Base-by-base conservation (phyloP, 441 rosid genomes). In the Theobroma grandiflorum region DNA sequence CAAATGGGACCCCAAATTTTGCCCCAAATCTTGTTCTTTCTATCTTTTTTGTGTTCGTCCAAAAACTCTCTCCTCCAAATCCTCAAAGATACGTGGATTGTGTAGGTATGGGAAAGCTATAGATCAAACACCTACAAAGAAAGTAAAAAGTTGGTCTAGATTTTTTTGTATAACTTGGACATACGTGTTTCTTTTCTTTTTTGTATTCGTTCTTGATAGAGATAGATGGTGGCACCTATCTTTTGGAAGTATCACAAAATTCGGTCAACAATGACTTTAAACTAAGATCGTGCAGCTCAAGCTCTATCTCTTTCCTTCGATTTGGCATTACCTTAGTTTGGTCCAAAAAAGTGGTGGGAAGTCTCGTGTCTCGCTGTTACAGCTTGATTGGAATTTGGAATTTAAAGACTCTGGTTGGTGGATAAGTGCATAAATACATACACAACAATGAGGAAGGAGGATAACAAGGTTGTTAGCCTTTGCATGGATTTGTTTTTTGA, bases 1-100 rank as follows among this genome's bases (percentile, higher is more conserved):
- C 31, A 42, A 26, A 47, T 63, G 70, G 61, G 71, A 12, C 58
- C 75, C 64, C 40, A 74, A 80, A 52, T 74, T 33, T 55, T 20
- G 31, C 31, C 31, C 31, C 81, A 81, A 76, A 79, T 72, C 59
- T 74, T 40, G 26, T 81, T 31, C 7, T 37, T 42, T 16, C 15
- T 14, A 22, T 43, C 8, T 15, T 7, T 61, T 26, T 3, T 14
- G n/a, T 57, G 38, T 49, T 69, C 6, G 74, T 70, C 59, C 22
- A 49, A 47, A 67, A 70, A 7, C 6, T 45, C 22, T 2, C 4
- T 70, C 35, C 61, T 71, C 31, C 43, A 71, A 15, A 50, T 50
- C 50, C 31, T 72, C 16, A 50, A 72, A 52, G 22, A 52, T 43
- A 22, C 31, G 1, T 68, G 43, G 59, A 50, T 15, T 14, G 2